Conservation (phyloP, 2,329 filamentous ascomycete species). For the Cladophialophora psammophila region DNA sequence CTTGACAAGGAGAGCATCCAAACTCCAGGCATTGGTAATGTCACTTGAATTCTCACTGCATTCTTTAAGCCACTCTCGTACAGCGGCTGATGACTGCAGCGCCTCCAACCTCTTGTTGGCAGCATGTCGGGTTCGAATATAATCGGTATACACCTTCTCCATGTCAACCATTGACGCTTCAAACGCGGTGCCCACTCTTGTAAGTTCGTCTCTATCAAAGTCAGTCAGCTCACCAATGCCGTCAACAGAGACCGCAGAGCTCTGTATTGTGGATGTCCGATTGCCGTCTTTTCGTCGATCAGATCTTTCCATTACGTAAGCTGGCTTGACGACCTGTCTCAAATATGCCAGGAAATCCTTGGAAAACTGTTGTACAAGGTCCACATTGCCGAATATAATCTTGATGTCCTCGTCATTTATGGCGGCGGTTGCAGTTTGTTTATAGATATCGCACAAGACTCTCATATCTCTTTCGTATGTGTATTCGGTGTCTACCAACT, state of each 20-base stretch:
- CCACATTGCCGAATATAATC: constrained; percentile 88
- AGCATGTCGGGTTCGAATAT: constrained; percentile 69
- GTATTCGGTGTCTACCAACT: constrained; percentile 90
- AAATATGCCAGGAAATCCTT: constrained; percentile 78
- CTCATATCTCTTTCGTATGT: constrained; percentile 95
- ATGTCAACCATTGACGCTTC: constrained; percentile 63
- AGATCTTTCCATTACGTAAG: constrained; percentile 73
- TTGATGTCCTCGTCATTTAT: constrained; percentile 85
- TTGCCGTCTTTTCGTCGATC: constrained; percentile 60
- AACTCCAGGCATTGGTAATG: constrained; percentile 89
- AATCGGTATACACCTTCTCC: constrained; percentile 71
- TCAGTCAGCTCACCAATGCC: constrained; percentile 50
- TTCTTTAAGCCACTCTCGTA: constrained; percentile 84
- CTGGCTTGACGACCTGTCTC: constrained; percentile 77
- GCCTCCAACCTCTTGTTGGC: constrained; percentile 67
- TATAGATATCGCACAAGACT: constrained; percentile 97
- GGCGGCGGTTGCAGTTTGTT: constrained; percentile 83
- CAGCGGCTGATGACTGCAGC: constrained; percentile 65
- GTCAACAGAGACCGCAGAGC: constrained; percentile 51
- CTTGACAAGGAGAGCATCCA: constrained; percentile 96
- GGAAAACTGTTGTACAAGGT: constrained; percentile 88
- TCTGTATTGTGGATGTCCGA: constrained; percentile 56
- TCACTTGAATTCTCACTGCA: constrained; percentile 93
- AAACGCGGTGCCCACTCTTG: constrained; percentile 67
- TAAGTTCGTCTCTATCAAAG: constrained; percentile 65